Conservation (phyloP, 148 eudicot species). For the Rheum nobile region DNA sequence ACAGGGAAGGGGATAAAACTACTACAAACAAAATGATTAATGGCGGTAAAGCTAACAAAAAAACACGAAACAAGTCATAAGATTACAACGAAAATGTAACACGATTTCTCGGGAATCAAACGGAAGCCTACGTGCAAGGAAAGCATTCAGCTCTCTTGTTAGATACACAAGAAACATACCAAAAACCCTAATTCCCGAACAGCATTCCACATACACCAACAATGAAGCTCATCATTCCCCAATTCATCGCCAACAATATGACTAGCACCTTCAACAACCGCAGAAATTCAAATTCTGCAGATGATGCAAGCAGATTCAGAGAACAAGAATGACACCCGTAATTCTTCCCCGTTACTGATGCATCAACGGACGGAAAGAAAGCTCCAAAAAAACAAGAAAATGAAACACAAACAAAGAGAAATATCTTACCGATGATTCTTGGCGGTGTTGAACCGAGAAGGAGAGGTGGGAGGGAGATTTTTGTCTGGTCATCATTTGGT, state of each 20-base stretch:
- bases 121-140: neutral
- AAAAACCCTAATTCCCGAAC: neutral
- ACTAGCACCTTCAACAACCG: neutral
- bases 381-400: neutral
- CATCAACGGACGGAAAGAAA: neutral
- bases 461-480: neutral
- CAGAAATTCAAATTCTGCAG: neutral
- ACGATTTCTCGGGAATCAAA: neutral
- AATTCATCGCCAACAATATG: neutral
- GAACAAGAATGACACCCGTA: neutral
- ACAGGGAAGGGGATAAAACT: neutral
- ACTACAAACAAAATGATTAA: neutral
- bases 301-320: neutral
- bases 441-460: neutral
- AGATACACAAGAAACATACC: neutral
- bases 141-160: neutral
- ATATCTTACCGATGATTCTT: neutral
- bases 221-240: neutral
- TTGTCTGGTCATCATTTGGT: neutral
- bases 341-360: neutral
- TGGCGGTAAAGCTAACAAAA: neutral
- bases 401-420: neutral
- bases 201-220: neutral
- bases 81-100: neutral
- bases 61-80: neutral